Conservation (phyloP, 306 rosid species). For the Casuarina equisetifolia region DNA sequence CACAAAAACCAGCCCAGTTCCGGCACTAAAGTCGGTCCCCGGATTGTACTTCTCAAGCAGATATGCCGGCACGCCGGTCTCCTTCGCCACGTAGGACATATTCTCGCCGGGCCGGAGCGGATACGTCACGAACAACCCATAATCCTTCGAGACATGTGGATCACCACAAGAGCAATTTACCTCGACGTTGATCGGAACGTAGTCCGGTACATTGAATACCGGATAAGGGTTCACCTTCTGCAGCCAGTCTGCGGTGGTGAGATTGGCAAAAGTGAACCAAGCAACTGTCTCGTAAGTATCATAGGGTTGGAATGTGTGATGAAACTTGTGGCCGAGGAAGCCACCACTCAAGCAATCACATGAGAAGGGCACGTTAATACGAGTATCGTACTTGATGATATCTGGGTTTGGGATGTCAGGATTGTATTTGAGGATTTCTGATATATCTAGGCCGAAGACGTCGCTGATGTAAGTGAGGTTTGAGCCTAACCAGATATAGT, state of each 20-base stretch:
- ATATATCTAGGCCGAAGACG: constrained; percentile 31
- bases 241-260: constrained; percentile 50
- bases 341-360: constrained; percentile 54
- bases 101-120: constrained; percentile 37
- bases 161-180: constrained; percentile 72
- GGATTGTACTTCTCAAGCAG: constrained; percentile 49
- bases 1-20: constrained; percentile 48
- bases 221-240: constrained; percentile 37
- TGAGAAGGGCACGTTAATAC: constrained; percentile 56
- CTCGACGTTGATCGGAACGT: constrained; percentile 43
- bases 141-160: constrained; percentile 45
- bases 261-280: constrained; percentile 32
- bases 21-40: constrained; percentile 36
- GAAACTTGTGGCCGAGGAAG: constrained; percentile 59
- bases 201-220: constrained; percentile 3
- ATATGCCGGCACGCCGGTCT: constrained; percentile 34
- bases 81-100: constrained; percentile 34
- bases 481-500: constrained; percentile 32
- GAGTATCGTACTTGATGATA: background rate
- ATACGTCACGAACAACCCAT: constrained; percentile 53
- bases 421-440: constrained; percentile 50
- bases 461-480: constrained; percentile 48
- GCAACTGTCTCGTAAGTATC: constrained; percentile 40
- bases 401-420: constrained; percentile 29
- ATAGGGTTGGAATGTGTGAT: constrained; percentile 27